Conservation (phyloP, 768 basidiomycete genomes). For the Glaciozyma antarctica region DNA sequence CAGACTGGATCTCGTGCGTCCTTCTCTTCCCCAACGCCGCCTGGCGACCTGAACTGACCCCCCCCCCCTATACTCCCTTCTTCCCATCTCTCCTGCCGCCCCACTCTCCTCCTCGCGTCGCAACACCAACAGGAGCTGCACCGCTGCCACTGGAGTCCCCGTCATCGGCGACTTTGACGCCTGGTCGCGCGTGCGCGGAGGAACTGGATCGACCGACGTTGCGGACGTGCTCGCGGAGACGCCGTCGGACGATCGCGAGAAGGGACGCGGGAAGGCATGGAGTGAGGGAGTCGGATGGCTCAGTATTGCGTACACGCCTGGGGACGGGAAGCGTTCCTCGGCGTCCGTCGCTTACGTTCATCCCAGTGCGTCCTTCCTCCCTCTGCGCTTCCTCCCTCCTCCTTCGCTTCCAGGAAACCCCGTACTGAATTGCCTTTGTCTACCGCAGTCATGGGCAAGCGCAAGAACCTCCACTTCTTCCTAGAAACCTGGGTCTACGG, state of each 20-base stretch:
- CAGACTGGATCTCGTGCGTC: slow-evolving; percentile 6
- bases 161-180: slow-evolving; percentile 5
- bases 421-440: not conserved
- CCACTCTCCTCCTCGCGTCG: too few species aligned
- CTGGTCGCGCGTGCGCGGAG: not conserved
- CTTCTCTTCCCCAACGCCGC: not conserved
- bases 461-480: slow-evolving; percentile 8
- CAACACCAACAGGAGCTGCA: slow-evolving; percentile 1
- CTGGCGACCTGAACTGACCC: not conserved
- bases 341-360: slow-evolving; percentile 8
- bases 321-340: not conserved
- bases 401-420: not conserved
- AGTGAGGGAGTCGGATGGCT: slow-evolving; percentile 9
- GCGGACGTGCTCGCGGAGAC: not conserved
- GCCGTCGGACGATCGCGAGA: not conserved
- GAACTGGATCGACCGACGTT: not conserved
- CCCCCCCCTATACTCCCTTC: not conserved
- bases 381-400: not conserved
- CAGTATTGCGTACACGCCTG: slow-evolving; percentile 3
- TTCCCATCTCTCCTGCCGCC: not conserved
- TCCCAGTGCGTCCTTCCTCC: not conserved
- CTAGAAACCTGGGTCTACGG: slow-evolving; percentile 9
- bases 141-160: slow-evolving; percentile 1
- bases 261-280: slow-evolving; percentile 1
- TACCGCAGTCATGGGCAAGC: slow-evolving; percentile 6